Base-by-base conservation (phyloP, 768 basidiomycete species). In the Termitomyces sp. region DNA sequence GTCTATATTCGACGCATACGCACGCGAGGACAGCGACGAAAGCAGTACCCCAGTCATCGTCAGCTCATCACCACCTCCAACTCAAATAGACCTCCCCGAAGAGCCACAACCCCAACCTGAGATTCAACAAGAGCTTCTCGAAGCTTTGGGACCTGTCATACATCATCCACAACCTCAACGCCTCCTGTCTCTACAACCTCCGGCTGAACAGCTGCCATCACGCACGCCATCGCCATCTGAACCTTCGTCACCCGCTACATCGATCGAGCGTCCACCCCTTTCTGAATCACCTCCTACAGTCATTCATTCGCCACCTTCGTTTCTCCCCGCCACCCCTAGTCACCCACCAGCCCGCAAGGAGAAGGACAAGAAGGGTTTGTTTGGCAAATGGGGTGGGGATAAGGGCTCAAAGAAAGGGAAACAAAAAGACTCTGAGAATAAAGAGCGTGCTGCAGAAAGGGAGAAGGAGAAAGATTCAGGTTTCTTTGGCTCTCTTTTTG, bases 401-500 rank as follows among this genome's bases (percentile, higher is more conserved):
- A 89, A 88, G 68, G 73, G 73, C 37, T 73, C 75, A 49, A 89
- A 86, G 73, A 88, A 84, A 63, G 68, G 27, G 27, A 63, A 63
- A 37, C 51, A 59, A 43, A 66, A 59, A 49, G 62, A 62, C 16
- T 31, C 54, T 1, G 58, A 61, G 27, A 61, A 32, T 44, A 60
- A 41, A 42, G 59, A 64, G 41, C 58, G 83, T 23, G 68, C 63
- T 31, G 50, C 58, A 21, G 71, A 75, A 42, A 70, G 71, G 66
- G 82, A 87, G 62, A 83, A 82, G 65, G 86, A 89, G 66, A 86
- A 86, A 69, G 87, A 90, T n/a, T 74, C 83, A 19, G 81, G 93
- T 2, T 97, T 98, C 77, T 93, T 98, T 62, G 93, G 94, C 2
- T 92, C 92, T 11, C 77, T 98, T 4, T 98, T 98, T 69, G 86